Percentiles rank a stretch among this genome's conserved stretches.
phyloP scores from a whole-genome alignment of 2,329 filamentous ascomycete genomes.

The Tolypocladium ovalisporum region DNA sequence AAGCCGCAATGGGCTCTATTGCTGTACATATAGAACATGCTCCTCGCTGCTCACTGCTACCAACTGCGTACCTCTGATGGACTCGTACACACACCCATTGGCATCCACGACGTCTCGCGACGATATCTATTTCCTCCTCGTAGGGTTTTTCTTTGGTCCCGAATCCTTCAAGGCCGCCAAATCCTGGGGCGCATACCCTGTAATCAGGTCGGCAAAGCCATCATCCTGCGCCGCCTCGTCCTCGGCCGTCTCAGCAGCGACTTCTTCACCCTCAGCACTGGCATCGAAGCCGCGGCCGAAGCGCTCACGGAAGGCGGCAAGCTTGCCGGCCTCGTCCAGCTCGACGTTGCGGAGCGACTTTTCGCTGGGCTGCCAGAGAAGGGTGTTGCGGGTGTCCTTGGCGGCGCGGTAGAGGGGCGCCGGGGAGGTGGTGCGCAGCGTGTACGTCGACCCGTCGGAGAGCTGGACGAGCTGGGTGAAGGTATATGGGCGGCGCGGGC shows the following conservation, averaged over 20 bases:
- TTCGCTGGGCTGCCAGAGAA: slow-evolving; percentile 82
- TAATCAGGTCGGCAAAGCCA: slow-evolving; percentile 39
- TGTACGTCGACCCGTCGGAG: slow-evolving; percentile 79
- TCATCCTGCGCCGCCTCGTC: slow-evolving; percentile 13
- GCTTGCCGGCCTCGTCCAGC: slow-evolving; percentile 83
- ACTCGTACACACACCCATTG: background rate
- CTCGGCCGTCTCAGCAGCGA: slow-evolving; percentile 14
- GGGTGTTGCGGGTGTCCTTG: slow-evolving; percentile 83
- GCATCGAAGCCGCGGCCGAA: slow-evolving; percentile 82
- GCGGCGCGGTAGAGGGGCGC: slow-evolving; percentile 43
- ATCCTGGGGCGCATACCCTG: slow-evolving; percentile 33
- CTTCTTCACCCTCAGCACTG: slow-evolving; percentile 18
- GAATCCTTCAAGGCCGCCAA: slow-evolving; percentile 21
- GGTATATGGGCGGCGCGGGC: slow-evolving; percentile 85
- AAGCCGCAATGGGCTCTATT: slow-evolving; percentile 18
- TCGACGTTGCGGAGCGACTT: slow-evolving; percentile 78
- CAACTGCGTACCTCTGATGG: slow-evolving; percentile 2
- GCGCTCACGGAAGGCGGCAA: slow-evolving; percentile 73
- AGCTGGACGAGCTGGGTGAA: slow-evolving; percentile 96
- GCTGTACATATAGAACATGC: slow-evolving; percentile 21
- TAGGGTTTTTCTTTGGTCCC: slow-evolving; percentile 29
- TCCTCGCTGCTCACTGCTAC: slow-evolving; percentile 1
- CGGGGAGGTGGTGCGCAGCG: slow-evolving; percentile 67
- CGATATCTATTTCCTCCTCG: slow-evolving; percentile 32
- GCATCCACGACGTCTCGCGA: background rate